Evolutionary conservation across 2,329 filamentous ascomycete genomes (phyloP).

Genomic region (Phialophora expanda): DNA sequence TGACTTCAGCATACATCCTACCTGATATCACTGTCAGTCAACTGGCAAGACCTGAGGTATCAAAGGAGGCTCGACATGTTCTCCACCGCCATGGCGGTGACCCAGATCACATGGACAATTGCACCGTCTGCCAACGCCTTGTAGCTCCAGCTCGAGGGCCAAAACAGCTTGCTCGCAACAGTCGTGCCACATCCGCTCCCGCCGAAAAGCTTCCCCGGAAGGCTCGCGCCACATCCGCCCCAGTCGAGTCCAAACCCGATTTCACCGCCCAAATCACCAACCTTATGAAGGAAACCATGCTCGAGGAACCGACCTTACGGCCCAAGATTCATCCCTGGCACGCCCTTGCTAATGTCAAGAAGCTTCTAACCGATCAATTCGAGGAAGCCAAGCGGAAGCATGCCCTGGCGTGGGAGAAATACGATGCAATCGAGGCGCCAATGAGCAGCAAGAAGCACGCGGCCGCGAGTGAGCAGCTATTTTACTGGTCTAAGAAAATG

Average conservation of each 20-base stretch:
- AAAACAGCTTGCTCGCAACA: slow-evolving; percentile 35
- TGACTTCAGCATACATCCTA: slow-evolving; percentile 69
- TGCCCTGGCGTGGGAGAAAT: slow-evolving; percentile 47
- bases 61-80: slow-evolving; percentile 49
- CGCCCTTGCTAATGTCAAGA: slow-evolving; percentile 82
- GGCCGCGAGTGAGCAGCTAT: slow-evolving; percentile 36
- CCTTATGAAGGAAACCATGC: slow-evolving; percentile 40
- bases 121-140: slow-evolving; percentile 60
- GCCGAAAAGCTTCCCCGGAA: slow-evolving; percentile 38
- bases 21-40: slow-evolving; percentile 63
- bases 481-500: slow-evolving; percentile 40
- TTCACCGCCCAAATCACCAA: slow-evolving; percentile 38
- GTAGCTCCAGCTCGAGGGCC: slow-evolving; percentile 46
- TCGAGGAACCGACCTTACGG: slow-evolving; percentile 65
- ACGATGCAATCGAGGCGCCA: slow-evolving; percentile 38
- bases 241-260: slow-evolving; percentile 44
- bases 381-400: slow-evolving; percentile 75
- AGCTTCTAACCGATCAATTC: slow-evolving; percentile 79
- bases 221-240: slow-evolving; percentile 3
- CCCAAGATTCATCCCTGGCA: slow-evolving; percentile 70
- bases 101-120: slow-evolving; percentile 60
- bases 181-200: not conserved
- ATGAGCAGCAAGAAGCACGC: slow-evolving; percentile 39
- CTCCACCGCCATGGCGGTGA: slow-evolving; percentile 47
- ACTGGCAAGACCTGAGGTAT: slow-evolving; percentile 43